Percentiles rank a stretch among this genome's conserved stretches.
Conservation (phyloP, 2,329 filamentous ascomycete species). For the Exophiala aquamarina region DNA sequence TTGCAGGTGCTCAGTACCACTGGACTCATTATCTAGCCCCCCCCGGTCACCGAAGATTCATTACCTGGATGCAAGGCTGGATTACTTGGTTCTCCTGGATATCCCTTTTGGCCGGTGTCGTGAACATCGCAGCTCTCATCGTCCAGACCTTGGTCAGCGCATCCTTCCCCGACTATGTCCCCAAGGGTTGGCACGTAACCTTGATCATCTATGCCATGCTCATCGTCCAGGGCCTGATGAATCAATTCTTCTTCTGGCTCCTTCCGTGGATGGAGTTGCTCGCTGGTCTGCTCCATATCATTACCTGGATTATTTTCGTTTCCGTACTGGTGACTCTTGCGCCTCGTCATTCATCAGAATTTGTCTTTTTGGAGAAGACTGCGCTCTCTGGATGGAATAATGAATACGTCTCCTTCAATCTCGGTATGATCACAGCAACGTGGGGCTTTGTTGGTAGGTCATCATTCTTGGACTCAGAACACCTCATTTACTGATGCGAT, state of each 20-base stretch:
- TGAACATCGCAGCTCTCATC: constrained; percentile 33
- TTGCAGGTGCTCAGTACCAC: constrained; percentile 45
- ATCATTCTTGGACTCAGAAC: background rate
- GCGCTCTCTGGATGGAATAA: constrained; percentile 35
- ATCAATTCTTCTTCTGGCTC: constrained; percentile 34
- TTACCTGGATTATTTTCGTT: constrained; percentile 38
- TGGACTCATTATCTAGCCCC: constrained; percentile 41
- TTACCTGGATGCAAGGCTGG: constrained; percentile 40
- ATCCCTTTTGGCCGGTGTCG: constrained; percentile 26
- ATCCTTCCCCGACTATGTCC: constrained; percentile 34
- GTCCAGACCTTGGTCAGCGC: constrained; percentile 21
- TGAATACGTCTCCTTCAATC: constrained; percentile 35
- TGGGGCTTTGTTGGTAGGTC: constrained; percentile 35
- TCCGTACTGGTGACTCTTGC: constrained; percentile 35
- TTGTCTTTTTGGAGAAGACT: constrained; percentile 34
- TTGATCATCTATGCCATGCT: constrained; percentile 40
- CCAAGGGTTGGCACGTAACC: constrained; percentile 39
- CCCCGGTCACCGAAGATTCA: constrained; percentile 31
- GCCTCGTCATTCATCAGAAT: constrained; percentile 33
- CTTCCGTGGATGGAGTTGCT: constrained; percentile 42
- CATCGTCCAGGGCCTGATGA: constrained; percentile 30
- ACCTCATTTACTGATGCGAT: constrained; percentile 3
- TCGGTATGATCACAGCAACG: constrained; percentile 38
- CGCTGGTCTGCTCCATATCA: constrained; percentile 36
- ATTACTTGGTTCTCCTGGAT: constrained; percentile 45